Evolutionary conservation across 2,329 filamentous ascomycete genomes (phyloP).

Genomic region (Botryotinia calthae): DNA sequence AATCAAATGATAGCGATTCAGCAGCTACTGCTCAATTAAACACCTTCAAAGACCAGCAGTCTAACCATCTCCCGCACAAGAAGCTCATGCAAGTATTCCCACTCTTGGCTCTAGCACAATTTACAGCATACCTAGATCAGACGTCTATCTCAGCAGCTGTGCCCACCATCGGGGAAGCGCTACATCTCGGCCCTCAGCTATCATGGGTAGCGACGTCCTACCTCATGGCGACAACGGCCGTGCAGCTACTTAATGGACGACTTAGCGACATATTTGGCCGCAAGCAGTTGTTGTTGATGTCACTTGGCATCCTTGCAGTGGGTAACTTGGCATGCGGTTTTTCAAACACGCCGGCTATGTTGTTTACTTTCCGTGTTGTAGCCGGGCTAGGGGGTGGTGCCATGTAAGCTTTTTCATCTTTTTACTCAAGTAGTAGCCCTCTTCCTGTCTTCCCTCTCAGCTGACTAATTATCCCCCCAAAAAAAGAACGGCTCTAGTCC

Average conservation of each 20-base stretch:
- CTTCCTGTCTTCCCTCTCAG: not conserved
- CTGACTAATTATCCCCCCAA: not conserved
- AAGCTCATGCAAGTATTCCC: slow-evolving; percentile 22
- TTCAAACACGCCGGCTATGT: slow-evolving; percentile 10
- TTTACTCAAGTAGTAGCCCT: not conserved
- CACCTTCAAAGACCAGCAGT: slow-evolving; percentile 8
- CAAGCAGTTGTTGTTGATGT: slow-evolving; percentile 8
- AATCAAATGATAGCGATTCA: slow-evolving; percentile 1
- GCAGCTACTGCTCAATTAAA: not conserved
- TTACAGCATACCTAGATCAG: slow-evolving; percentile 24
- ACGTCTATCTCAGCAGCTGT: slow-evolving; percentile 20
- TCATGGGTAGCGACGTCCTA: slow-evolving; percentile 22
- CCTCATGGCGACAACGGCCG: slow-evolving; percentile 18
- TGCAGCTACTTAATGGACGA: slow-evolving; percentile 21
- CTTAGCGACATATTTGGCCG: slow-evolving; percentile 25
- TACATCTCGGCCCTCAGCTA: slow-evolving; percentile 16
- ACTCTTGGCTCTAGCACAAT: slow-evolving; percentile 20
- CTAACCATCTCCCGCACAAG: slow-evolving; percentile 13
- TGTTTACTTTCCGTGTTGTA: slow-evolving; percentile 19
- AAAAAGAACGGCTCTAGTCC: slow-evolving; percentile 17
- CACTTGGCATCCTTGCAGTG: slow-evolving; percentile 14
- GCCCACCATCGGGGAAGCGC: slow-evolving; percentile 19
- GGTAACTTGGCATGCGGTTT: slow-evolving; percentile 24
- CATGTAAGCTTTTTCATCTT: slow-evolving; percentile 14
- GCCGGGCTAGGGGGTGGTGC: slow-evolving; percentile 22